These are phyloP conservation scores for Selaginella moellendorffii DNA, from an alignment of 75 land plant species.

Conservation along the genomic window DNA sequence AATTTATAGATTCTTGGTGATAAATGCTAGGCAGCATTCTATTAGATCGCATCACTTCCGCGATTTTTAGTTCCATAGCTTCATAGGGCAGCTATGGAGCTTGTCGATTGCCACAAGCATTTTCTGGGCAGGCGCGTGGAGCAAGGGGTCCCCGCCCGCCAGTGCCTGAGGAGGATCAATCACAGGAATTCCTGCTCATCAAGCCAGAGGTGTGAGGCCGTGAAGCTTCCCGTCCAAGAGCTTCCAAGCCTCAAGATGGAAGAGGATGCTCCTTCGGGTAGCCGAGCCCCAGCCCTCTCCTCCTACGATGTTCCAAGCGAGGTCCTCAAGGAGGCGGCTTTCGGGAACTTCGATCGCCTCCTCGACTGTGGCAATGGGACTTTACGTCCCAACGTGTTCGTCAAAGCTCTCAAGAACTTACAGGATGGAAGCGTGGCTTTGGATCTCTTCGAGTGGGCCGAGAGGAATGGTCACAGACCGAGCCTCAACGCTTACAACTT, in stretches of 20 bases:
- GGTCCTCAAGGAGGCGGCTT: neutral
- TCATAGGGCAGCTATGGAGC: neutral
- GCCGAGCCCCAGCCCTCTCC: too few relatives aligned
- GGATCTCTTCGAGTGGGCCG: neutral
- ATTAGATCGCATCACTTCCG: too few relatives aligned
- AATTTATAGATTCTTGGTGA: too few relatives aligned
- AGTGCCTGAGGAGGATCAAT: too few relatives aligned
- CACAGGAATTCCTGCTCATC: too few relatives aligned
- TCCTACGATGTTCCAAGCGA: too few relatives aligned
- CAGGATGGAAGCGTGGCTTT: neutral
- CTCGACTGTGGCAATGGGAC: neutral
- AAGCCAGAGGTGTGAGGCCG: too few relatives aligned
- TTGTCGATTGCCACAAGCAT: neutral
- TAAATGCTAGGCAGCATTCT: too few relatives aligned
- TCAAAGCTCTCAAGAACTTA: neutral
- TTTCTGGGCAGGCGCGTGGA: neutral
- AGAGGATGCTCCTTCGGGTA: neutral
- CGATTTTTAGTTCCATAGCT: too few relatives aligned
- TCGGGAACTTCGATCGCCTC: neutral
- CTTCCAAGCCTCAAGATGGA: neutral
- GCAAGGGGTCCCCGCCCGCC: neutral
- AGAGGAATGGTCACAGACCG: neutral
- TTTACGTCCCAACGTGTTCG: neutral
- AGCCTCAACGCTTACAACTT: neutral
- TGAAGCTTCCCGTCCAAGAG: too few relatives aligned